Percentiles rank a stretch among this genome's conserved stretches.
These are phyloP conservation scores for Polytrichum commune DNA, from an alignment of 225 moss, liverwort and hornwort species.

Conservation along the genomic window DNA sequence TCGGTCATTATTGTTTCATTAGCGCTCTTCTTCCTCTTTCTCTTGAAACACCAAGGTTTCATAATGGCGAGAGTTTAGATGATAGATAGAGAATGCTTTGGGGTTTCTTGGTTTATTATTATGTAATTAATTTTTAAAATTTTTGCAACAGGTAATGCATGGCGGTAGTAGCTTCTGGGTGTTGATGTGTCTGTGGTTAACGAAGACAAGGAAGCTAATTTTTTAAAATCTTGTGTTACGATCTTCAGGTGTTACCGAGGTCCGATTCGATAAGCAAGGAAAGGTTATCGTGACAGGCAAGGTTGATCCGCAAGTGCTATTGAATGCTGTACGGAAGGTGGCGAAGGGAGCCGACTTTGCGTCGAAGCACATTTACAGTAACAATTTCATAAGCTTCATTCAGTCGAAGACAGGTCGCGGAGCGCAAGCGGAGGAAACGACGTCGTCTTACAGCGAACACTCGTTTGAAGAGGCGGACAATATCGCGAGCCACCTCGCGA, in stretches of 20 bases:
- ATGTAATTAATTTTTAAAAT: not conserved
- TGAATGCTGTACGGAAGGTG: constrained; percentile 26
- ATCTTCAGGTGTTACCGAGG: constrained; percentile 30
- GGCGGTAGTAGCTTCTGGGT: not conserved
- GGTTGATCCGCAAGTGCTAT: constrained; percentile 38
- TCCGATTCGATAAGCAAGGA: constrained; percentile 16
- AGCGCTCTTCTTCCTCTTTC: not conserved
- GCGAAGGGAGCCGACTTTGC: constrained; percentile 41
- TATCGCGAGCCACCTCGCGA: constrained; percentile 29
- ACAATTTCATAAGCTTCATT: constrained; percentile 42
- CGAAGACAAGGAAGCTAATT: not conserved
- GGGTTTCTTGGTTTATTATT: not conserved
- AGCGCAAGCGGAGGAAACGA: constrained; percentile 31
- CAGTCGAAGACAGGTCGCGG: constrained; percentile 46
- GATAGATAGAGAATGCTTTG: not conserved
- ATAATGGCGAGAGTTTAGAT: not conserved
- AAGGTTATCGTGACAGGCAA: constrained; percentile 50
- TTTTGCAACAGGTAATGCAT: too few relatives aligned
- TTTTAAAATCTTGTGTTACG: not conserved
- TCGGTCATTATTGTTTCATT: not conserved
- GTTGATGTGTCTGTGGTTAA: not conserved
- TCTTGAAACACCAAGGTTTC: not conserved
- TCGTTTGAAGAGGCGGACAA: constrained; percentile 15
- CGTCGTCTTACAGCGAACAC: constrained; percentile 39
- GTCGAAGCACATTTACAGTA: constrained; percentile 44